A percentile compares a stretch with the other conserved stretches of the same genome.
phyloP scores from a whole-genome alignment of 2,329 filamentous ascomycete genomes.

The Talaromyces marneffei region DNA sequence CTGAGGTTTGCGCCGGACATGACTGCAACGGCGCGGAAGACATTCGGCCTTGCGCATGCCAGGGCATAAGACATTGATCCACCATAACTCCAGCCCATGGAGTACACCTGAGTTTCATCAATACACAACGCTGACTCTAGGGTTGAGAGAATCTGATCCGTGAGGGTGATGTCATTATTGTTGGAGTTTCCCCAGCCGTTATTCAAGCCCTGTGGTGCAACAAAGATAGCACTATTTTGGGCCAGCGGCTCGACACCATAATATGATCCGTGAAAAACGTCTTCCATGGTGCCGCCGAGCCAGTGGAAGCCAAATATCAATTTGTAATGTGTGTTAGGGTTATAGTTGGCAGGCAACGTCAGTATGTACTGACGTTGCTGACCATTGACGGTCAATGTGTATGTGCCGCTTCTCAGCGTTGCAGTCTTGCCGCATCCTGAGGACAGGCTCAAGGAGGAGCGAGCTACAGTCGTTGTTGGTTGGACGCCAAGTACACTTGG shows the following conservation, averaged over 20 bases:
- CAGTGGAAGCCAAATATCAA: constrained; percentile 10
- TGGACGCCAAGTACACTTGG: too few relatives aligned
- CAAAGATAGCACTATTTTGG: neutral
- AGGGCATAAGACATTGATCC: constrained; percentile 10
- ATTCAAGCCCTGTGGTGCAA: constrained; percentile 5
- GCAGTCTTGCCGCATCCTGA: constrained; percentile 1
- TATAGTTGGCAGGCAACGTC: neutral
- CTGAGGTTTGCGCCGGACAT: constrained; percentile 10
- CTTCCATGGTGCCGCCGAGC: neutral
- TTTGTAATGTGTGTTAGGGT: neutral
- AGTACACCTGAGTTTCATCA: constrained; percentile 1
- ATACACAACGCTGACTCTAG: neutral
- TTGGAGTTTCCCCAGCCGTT: constrained; percentile 2
- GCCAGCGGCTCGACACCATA: constrained; percentile 5
- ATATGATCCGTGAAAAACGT: constrained; percentile 7
- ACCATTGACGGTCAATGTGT: neutral
- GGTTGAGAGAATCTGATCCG: constrained; percentile 5
- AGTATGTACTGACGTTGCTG: constrained; percentile 6
- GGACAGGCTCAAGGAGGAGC: too few relatives aligned
- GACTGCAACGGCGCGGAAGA: constrained; percentile 6
- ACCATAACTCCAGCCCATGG: constrained; percentile 9
- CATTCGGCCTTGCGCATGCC: constrained; percentile 4
- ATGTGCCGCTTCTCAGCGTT: neutral
- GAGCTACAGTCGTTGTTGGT: neutral
- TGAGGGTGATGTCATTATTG: constrained; percentile 2